Conservation (phyloP, 805 yeast genomes). For the Saccharomycopsis capsularis region DNA sequence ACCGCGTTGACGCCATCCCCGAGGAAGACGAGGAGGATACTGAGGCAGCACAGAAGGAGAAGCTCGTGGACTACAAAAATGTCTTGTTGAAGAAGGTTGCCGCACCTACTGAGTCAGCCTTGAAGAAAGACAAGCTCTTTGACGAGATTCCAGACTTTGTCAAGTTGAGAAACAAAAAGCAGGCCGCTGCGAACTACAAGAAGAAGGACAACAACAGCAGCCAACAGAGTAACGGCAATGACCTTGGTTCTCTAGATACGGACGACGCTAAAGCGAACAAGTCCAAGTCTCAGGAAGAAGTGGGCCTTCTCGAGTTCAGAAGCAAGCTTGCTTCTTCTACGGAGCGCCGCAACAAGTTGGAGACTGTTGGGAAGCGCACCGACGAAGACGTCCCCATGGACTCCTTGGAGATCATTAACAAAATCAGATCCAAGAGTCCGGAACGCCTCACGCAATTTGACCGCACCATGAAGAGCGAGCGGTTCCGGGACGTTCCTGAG, state of each 20-base stretch:
- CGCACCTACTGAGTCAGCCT: slow-evolving; percentile 5
- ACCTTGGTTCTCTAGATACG: not conserved
- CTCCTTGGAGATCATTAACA: slow-evolving; percentile 18
- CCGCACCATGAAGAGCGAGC: not conserved
- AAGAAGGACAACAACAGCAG: not conserved
- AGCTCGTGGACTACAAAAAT: not conserved
- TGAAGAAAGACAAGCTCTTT: slow-evolving; percentile 19
- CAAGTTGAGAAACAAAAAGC: slow-evolving; percentile 16
- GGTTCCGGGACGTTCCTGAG: slow-evolving; percentile 14
- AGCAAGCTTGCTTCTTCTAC: slow-evolving; percentile 2
- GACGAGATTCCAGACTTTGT: slow-evolving; percentile 21
- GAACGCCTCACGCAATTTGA: slow-evolving; percentile 13
- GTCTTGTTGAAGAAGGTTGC: slow-evolving; percentile 11
- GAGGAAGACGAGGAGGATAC: slow-evolving; percentile 8
- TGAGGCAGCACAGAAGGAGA: not conserved
- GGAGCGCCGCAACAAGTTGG: not conserved
- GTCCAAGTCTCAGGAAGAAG: not conserved
- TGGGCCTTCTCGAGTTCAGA: not conserved
- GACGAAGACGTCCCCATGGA: slow-evolving; percentile 18
- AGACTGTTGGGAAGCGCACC: not conserved
- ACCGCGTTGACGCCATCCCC: not conserved
- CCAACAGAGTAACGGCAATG: not conserved
- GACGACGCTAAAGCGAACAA: not conserved
- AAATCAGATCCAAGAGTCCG: slow-evolving; percentile 19
- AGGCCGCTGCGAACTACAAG: not conserved